phyloP scores from a whole-genome alignment of 2,329 filamentous ascomycete genomes.

The Podosphaera fusca region DNA sequence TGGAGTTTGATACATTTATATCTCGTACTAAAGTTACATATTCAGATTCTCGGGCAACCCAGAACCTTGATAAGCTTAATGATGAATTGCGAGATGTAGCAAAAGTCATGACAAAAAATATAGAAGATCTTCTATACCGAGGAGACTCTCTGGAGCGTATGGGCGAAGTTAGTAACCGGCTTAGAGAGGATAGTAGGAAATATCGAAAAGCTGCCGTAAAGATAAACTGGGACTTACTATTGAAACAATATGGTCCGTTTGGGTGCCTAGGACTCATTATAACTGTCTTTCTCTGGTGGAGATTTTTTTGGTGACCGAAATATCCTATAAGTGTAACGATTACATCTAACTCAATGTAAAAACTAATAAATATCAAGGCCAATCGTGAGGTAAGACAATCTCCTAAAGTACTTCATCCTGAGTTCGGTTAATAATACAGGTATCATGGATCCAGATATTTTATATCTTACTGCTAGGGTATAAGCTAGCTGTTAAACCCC shows the following conservation, averaged over 20 bases:
- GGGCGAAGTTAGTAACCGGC: constrained; percentile 73
- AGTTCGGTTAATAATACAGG: no score
- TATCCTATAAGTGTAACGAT: not conserved
- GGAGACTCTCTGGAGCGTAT: constrained; percentile 89
- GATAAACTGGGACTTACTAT: constrained; percentile 92
- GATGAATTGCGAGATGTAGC: constrained; percentile 95
- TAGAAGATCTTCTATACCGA: constrained; percentile 86
- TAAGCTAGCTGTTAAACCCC: no score
- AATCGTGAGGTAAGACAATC: no score
- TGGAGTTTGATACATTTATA: constrained; percentile 97
- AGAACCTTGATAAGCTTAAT: constrained; percentile 87
- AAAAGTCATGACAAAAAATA: constrained; percentile 99
- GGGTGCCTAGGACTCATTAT: constrained; percentile 47
- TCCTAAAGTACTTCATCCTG: no score
- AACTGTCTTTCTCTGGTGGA: constrained; percentile 58
- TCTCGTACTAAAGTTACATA: constrained; percentile 81
- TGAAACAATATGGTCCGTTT: constrained; percentile 94
- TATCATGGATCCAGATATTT: no score
- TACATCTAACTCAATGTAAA: no score
- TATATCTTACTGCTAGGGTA: no score
- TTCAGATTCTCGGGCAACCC: constrained; percentile 69
- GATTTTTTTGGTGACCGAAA: constrained; percentile 45
- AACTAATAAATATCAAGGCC: no score
- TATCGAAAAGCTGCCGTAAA: constrained; percentile 78
- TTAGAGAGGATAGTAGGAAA: constrained; percentile 84